Conservation (phyloP, 352 stramenopile species). For the Thalassiosira hispida region DNA sequence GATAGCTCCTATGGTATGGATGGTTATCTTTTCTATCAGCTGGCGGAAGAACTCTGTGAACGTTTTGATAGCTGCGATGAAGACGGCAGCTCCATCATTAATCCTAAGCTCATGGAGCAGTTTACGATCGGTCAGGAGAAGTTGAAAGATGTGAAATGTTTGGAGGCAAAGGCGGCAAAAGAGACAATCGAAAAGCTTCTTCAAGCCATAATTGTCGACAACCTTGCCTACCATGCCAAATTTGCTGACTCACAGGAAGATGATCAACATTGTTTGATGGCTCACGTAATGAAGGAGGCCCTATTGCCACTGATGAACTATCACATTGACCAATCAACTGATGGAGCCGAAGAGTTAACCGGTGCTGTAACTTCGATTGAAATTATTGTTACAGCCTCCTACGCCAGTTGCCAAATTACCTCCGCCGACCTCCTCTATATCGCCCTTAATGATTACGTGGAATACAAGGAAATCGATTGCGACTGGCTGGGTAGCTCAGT, state of each 20-base stretch:
- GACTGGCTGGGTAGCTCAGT: conserved; percentile 46
- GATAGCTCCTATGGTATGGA: conserved; percentile 40
- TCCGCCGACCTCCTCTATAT: conserved; percentile 34
- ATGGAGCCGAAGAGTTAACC: conserved; percentile 23
- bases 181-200: conserved; percentile 42
- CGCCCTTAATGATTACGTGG: conserved; percentile 49
- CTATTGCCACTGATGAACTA: conserved; percentile 45
- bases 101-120: conserved; percentile 38
- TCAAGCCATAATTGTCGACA: conserved; percentile 54
- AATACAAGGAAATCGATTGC: conserved; percentile 49
- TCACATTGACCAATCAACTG: not conserved
- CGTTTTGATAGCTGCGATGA: conserved; percentile 71
- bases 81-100: conserved; percentile 43
- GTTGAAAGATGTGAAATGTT: conserved; percentile 48
- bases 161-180: conserved; percentile 24
- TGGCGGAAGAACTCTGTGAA: conserved; percentile 72
- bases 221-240: conserved; percentile 61
- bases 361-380: too few species aligned
- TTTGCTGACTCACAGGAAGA: conserved; percentile 43
- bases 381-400: conserved; percentile 15
- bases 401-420: not conserved
- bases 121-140: conserved; percentile 49
- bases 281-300: conserved; percentile 38
- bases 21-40: conserved; percentile 65
- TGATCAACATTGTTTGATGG: conserved; percentile 47